Percentiles rank a stretch among this genome's conserved stretches.
Conservation (phyloP, 2,329 filamentous ascomycete species). For the Mariannaea sp. region DNA sequence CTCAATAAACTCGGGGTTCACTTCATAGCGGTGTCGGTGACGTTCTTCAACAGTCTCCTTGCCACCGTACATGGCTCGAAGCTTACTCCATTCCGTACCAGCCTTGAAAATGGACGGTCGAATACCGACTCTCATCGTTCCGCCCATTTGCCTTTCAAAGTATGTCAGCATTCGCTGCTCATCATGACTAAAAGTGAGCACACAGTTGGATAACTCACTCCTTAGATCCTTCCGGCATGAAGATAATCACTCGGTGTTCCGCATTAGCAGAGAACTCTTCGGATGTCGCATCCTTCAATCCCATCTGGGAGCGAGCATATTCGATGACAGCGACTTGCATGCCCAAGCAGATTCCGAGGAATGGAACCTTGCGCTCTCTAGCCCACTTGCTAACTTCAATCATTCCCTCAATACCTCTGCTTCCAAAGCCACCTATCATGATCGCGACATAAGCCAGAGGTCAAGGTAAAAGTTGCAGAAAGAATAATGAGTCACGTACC, state of each 20-base stretch:
- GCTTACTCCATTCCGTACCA: constrained; percentile 76
- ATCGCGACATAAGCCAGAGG: constrained; percentile 60
- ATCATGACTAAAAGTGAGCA: not conserved
- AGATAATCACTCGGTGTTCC: constrained; percentile 76
- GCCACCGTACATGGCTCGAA: constrained; percentile 74
- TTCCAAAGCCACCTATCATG: constrained; percentile 71
- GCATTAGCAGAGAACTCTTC: constrained; percentile 61
- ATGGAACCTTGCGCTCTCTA: constrained; percentile 78
- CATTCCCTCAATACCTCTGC: constrained; percentile 87
- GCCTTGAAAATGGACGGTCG: constrained; percentile 76
- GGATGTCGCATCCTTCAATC: constrained; percentile 59
- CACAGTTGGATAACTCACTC: not conserved
- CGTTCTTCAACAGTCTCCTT: constrained; percentile 67
- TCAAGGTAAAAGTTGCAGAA: not conserved
- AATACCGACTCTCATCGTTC: constrained; percentile 84
- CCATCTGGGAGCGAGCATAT: constrained; percentile 68
- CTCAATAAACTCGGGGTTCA: constrained; percentile 79
- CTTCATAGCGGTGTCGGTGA: constrained; percentile 88
- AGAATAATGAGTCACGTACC: not conserved
- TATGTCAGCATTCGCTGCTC: constrained; percentile 1
- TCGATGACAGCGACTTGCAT: constrained; percentile 95
- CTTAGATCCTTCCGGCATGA: constrained; percentile 68
- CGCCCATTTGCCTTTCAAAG: constrained; percentile 58
- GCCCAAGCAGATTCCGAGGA: constrained; percentile 87
- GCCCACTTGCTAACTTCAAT: constrained; percentile 86